Evolutionary conservation across 805 yeast genomes (phyloP).

Genomic region (Cyberlindnera maclurae): DNA sequence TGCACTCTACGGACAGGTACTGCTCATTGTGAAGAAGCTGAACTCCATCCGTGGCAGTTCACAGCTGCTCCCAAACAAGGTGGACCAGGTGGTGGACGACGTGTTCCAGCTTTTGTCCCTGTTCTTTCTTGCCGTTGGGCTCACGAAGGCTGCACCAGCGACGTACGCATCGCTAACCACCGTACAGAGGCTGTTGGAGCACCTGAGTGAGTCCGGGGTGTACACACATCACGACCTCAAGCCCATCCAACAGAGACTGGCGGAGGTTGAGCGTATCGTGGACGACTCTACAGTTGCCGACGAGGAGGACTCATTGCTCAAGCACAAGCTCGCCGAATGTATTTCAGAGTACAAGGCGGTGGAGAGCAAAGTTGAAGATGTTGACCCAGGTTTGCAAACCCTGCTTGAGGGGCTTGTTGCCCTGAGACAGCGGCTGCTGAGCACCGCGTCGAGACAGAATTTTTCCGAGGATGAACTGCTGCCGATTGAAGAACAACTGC

Average conservation of each 20-base stretch:
- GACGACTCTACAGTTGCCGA: conserved; percentile 22
- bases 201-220: conserved; percentile 71
- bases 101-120: conserved; percentile 82
- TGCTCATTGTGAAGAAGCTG: conserved; percentile 46
- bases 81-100: conserved; percentile 77
- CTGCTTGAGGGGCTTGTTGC: conserved; percentile 54
- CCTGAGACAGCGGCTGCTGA: conserved; percentile 55
- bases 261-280: conserved; percentile 62
- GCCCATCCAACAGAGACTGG: conserved; percentile 69
- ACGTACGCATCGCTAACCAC: conserved; percentile 86
- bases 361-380: conserved; percentile 45
- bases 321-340: conserved; percentile 61
- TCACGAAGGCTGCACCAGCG: conserved; percentile 87
- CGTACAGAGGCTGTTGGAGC: conserved; percentile 76
- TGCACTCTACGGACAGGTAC: conserved; percentile 49
- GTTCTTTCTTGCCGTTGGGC: conserved; percentile 87
- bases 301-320: conserved; percentile 55
- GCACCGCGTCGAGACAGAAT: conserved; percentile 37
- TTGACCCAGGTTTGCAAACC: conserved; percentile 43
- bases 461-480: conserved; percentile 26
- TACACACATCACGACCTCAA: conserved; percentile 78
- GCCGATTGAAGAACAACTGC: conserved; percentile 32
- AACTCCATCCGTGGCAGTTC: conserved; percentile 32
- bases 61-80: conserved; percentile 31
- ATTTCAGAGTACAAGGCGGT: conserved; percentile 48